These are phyloP conservation scores for Trametes villosa DNA, from an alignment of 768 basidiomycete genomes.

Conservation along the genomic window DNA sequence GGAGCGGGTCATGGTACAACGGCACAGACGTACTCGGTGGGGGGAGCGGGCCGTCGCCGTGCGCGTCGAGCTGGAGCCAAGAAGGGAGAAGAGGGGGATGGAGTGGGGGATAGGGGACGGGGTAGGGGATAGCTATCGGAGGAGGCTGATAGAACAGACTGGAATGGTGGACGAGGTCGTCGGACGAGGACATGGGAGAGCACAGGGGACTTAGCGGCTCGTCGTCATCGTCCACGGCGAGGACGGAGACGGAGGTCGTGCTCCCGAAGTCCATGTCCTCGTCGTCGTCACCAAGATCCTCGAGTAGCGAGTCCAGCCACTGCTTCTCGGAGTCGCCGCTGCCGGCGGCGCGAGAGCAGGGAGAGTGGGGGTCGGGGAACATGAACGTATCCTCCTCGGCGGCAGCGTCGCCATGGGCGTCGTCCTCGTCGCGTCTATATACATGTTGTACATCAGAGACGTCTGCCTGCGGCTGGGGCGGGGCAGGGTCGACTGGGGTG, in stretches of 20 bases:
- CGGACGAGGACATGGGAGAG: constrained; percentile 79
- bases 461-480: constrained; percentile 19
- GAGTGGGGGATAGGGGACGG: constrained; percentile 69
- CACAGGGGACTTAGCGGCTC: constrained; percentile 58
- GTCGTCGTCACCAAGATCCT: constrained; percentile 72
- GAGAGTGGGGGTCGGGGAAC: constrained; percentile 76
- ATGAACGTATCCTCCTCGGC: constrained; percentile 71
- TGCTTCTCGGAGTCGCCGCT: constrained; percentile 65
- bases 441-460: constrained; percentile 38
- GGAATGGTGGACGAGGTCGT: constrained; percentile 65
- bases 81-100: constrained; percentile 59
- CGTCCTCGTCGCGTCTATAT: constrained; percentile 46
- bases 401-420: constrained; percentile 46
- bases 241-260: constrained; percentile 42
- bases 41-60: constrained; percentile 47
- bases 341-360: constrained; percentile 45
- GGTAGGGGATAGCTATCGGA: constrained; percentile 56
- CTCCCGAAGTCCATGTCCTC: constrained; percentile 45
- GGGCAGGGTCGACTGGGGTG: constrained; percentile 40
- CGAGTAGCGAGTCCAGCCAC: constrained; percentile 83
- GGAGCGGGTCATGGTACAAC: constrained; percentile 57
- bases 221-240: constrained; percentile 61
- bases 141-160: constrained; percentile 47
- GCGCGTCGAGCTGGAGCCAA: constrained; percentile 50
- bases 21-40: constrained; percentile 27